These are phyloP conservation scores for Penicillium dipodomyicola DNA, from an alignment of 495 filamentous ascomycete species.

Conservation along the genomic window DNA sequence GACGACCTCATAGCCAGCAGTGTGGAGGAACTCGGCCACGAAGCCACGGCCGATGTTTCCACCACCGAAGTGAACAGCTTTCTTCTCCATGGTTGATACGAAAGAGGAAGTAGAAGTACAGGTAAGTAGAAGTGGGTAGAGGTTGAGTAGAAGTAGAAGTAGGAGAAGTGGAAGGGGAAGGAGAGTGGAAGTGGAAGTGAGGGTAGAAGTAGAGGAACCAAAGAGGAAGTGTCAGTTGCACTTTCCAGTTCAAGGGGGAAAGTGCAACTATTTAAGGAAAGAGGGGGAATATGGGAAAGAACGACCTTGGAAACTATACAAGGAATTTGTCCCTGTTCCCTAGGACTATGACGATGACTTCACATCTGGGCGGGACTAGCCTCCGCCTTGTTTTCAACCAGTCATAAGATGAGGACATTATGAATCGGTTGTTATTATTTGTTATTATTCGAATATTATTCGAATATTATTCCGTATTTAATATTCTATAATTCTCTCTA, in stretches of 20 bases:
- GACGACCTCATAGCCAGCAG: slow-evolving; percentile 78
- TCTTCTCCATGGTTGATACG: slow-evolving; percentile 58
- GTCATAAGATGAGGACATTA: slow-evolving; percentile 18
- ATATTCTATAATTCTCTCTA: background rate
- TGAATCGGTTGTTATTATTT: slow-evolving; percentile 3
- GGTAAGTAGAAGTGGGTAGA: slow-evolving; percentile 4
- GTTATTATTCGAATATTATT: background rate
- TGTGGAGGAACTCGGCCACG: slow-evolving; percentile 73
- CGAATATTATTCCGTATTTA: background rate
- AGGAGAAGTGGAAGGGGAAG: background rate
- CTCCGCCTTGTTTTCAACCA: slow-evolving; percentile 29
- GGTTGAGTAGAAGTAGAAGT: slow-evolving; percentile 3
- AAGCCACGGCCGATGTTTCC: slow-evolving; percentile 82
- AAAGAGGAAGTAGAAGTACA: slow-evolving; percentile 4
- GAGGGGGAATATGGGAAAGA: slow-evolving; percentile 7
- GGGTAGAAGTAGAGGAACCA: background rate
- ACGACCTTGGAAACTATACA: background rate
- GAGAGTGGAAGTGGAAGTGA: background rate
- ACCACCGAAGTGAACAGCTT: slow-evolving; percentile 89
- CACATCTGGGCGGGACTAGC: slow-evolving; percentile 25
- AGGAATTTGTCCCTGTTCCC: background rate
- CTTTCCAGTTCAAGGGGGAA: slow-evolving; percentile 1
- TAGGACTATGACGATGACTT: slow-evolving; percentile 24
- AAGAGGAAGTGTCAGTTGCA: background rate
- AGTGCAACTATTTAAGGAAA: slow-evolving; percentile 10